Percentiles rank a stretch among this genome's conserved stretches.
These are phyloP conservation scores for Microdochium paspali DNA, from an alignment of 2,329 filamentous ascomycete species.

Conservation along the genomic window DNA sequence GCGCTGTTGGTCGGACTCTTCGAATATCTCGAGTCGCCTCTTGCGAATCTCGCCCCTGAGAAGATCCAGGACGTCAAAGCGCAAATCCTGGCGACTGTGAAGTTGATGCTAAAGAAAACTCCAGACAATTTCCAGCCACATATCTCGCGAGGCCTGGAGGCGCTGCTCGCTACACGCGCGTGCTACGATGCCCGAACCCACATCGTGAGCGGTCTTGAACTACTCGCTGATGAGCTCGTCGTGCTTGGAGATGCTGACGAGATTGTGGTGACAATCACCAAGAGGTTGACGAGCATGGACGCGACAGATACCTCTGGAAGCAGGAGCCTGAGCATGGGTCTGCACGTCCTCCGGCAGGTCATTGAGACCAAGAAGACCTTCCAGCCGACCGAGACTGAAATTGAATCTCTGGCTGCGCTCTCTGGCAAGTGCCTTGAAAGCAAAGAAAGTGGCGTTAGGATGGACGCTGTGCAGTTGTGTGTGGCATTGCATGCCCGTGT, in stretches of 20 bases:
- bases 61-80: slow-evolving; percentile 66
- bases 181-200: slow-evolving; percentile 60
- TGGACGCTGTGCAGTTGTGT: slow-evolving; percentile 74
- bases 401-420: slow-evolving; percentile 39
- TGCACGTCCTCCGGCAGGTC: slow-evolving; percentile 53
- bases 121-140: slow-evolving; percentile 58
- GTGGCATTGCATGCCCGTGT: slow-evolving; percentile 58
- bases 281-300: slow-evolving; percentile 35
- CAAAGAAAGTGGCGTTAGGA: slow-evolving; percentile 52
- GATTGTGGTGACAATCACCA: slow-evolving; percentile 44
- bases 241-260: slow-evolving; percentile 54
- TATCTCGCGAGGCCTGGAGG: slow-evolving; percentile 57
- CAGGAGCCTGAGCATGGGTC: slow-evolving; percentile 50
- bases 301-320: slow-evolving; percentile 30
- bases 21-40: slow-evolving; percentile 58
- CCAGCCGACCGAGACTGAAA: slow-evolving; percentile 38
- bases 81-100: slow-evolving; percentile 65
- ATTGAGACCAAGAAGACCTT: slow-evolving; percentile 39
- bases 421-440: slow-evolving; percentile 50
- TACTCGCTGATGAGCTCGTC: slow-evolving; percentile 64
- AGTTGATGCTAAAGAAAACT: slow-evolving; percentile 60
- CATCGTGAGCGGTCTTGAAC: slow-evolving; percentile 65
- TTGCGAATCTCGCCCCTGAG: slow-evolving; percentile 44
- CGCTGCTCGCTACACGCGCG: slow-evolving; percentile 55
- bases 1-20: slow-evolving; percentile 59